phyloP scores from a whole-genome alignment of 1,139 yeast genomes.

The Wickerhamomyces sp. region DNA sequence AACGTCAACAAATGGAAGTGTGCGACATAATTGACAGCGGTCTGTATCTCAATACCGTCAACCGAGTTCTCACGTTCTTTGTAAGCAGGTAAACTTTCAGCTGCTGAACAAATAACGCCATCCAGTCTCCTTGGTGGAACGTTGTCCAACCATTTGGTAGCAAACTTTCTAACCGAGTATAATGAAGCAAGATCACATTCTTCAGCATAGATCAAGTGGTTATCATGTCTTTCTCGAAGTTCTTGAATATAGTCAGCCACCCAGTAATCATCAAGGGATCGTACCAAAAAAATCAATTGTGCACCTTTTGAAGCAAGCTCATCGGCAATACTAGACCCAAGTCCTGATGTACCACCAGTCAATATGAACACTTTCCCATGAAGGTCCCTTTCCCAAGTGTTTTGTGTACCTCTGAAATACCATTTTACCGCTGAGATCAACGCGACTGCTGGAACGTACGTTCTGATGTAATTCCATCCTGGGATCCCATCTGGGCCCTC shows the following conservation, averaged over 20 bases:
- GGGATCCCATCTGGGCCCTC: conserved; percentile 78
- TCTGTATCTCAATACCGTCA: conserved; percentile 84
- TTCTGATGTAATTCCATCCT: conserved; percentile 55
- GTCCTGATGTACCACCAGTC: conserved; percentile 89
- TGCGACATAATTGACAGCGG: conserved; percentile 76
- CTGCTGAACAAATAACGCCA: conserved; percentile 85
- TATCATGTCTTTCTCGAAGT: conserved; percentile 62
- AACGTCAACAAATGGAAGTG: conserved; percentile 78
- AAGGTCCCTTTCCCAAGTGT: conserved; percentile 87
- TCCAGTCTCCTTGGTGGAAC: conserved; percentile 87
- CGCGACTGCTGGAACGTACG: conserved; percentile 47
- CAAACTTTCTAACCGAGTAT: conserved; percentile 79
- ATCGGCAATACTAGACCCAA: conserved; percentile 72
- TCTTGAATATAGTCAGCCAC: conserved; percentile 73
- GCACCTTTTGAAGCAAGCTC: conserved; percentile 83
- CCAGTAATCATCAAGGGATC: conserved; percentile 69
- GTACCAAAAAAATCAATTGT: conserved; percentile 70
- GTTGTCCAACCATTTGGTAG: conserved; percentile 91
- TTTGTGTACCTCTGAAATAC: conserved; percentile 71
- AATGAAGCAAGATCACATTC: conserved; percentile 76
- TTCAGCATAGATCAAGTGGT: conserved; percentile 80
- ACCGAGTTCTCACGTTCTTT: conserved; percentile 53
- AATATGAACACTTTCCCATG: conserved; percentile 85
- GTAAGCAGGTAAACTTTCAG: conserved; percentile 69
- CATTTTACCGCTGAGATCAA: conserved; percentile 51